Conservation (phyloP, 2,329 filamentous ascomycete genomes). For the Zalaria obscura region DNA sequence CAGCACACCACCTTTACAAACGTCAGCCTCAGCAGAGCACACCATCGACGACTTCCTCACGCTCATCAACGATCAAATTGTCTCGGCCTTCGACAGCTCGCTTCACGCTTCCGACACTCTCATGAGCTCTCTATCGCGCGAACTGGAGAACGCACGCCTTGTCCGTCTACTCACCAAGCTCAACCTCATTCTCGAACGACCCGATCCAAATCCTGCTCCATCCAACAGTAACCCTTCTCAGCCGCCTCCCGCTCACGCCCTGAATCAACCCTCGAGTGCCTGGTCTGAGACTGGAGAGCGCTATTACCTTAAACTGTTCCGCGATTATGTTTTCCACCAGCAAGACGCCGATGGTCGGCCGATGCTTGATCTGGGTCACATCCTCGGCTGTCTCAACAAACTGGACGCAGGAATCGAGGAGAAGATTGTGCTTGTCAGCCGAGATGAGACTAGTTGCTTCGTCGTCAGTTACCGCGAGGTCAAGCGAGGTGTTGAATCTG, state of each 20-base stretch:
- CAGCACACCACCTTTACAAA: slow-evolving; percentile 3
- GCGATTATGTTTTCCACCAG: slow-evolving; percentile 95
- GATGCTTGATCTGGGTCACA: slow-evolving; percentile 75
- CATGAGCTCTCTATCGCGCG: slow-evolving; percentile 55
- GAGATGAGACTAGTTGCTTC: slow-evolving; percentile 81
- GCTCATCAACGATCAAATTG: slow-evolving; percentile 64
- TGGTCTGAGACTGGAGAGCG: slow-evolving; percentile 92
- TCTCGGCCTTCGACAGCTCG: slow-evolving; percentile 59
- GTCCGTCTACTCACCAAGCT: slow-evolving; percentile 73
- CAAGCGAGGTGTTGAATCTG: slow-evolving; percentile 48
- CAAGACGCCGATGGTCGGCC: slow-evolving; percentile 75
- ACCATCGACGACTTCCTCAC: slow-evolving; percentile 66
- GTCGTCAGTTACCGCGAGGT: slow-evolving; percentile 84
- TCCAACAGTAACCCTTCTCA: slow-evolving; percentile 13
- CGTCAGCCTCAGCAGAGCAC: slow-evolving; percentile 35
- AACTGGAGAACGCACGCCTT: slow-evolving; percentile 80
- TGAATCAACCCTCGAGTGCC: slow-evolving; percentile 17
- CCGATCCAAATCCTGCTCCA: slow-evolving; percentile 51
- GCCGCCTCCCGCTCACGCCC: slow-evolving; percentile 13
- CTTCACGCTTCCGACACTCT: slow-evolving; percentile 70
- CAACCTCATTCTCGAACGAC: slow-evolving; percentile 76
- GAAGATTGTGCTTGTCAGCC: slow-evolving; percentile 68
- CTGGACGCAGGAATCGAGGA: slow-evolving; percentile 83
- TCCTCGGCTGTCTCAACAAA: slow-evolving; percentile 77
- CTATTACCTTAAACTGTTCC: slow-evolving; percentile 86